Percentiles rank a stretch among this genome's conserved stretches.
These are phyloP conservation scores for Mucor racemosus DNA, from an alignment of 371 early-diverging fungal species.

Conservation along the genomic window DNA sequence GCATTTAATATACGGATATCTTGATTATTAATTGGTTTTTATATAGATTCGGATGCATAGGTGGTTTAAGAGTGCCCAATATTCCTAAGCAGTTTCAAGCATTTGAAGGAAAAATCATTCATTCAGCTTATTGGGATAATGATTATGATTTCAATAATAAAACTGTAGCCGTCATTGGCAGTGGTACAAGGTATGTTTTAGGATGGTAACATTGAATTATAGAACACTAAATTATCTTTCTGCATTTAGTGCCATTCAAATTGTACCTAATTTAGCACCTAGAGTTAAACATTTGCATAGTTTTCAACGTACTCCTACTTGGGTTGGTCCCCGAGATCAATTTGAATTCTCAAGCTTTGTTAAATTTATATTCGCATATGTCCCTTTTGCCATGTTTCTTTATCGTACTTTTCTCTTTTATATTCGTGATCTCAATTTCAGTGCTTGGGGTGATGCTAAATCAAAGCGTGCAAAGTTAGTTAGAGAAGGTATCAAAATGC, in stretches of 20 bases:
- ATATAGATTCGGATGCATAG: background rate
- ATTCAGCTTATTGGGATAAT: constrained; percentile 54
- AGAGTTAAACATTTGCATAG: constrained; percentile 45
- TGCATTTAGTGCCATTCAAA: constrained; percentile 47
- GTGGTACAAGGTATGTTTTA: constrained; percentile 54
- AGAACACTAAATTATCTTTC: background rate
- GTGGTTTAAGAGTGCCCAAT: constrained; percentile 22
- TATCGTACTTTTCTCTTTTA: constrained; percentile 24
- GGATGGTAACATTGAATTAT: too few species aligned
- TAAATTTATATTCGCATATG: constrained; percentile 43
- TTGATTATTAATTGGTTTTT: background rate
- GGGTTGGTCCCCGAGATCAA: constrained; percentile 41
- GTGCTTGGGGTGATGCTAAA: constrained; percentile 2
- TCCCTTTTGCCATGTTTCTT: constrained; percentile 43
- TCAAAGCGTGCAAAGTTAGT: background rate
- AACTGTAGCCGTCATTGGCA: constrained; percentile 58
- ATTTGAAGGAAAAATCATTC: constrained; percentile 40
- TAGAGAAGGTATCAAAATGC: constrained; percentile 7
- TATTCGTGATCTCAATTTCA: background rate
- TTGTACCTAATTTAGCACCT: constrained; percentile 46
- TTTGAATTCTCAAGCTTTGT: constrained; percentile 22
- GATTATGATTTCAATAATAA: constrained; percentile 52
- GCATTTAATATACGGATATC: background rate
- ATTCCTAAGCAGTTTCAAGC: constrained; percentile 14
- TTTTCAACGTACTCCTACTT: constrained; percentile 57